Evolutionary conservation across 2,329 filamentous ascomycete genomes (phyloP).

Genomic region (Trichophyton mentagrophytes): DNA sequence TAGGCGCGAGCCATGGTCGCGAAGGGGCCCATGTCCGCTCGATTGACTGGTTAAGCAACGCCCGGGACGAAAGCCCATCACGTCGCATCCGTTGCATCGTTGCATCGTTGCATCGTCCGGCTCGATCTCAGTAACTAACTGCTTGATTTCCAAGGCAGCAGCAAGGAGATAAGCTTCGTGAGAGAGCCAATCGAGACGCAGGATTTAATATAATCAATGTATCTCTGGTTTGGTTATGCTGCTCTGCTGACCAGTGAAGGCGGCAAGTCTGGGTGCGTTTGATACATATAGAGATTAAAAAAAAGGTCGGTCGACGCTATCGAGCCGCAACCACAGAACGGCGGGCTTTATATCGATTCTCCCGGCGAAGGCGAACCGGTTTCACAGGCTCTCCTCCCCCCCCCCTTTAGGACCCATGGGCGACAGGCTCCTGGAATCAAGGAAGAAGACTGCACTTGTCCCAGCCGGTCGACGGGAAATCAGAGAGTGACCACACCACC

Average conservation of each 20-base stretch:
- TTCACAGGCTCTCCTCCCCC: no score
- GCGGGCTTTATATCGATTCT: neutral
- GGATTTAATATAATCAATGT: neutral
- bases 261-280: neutral
- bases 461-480: neutral
- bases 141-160: neutral
- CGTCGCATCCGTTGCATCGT: no score
- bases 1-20: neutral
- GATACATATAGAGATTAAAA: neutral
- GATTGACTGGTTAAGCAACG: neutral
- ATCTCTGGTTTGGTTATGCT: neutral
- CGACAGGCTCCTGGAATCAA: neutral
- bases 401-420: neutral
- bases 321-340: neutral
- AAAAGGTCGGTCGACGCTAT: neutral
- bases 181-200: neutral
- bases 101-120: no score
- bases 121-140: neutral
- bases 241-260: neutral
- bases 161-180: neutral
- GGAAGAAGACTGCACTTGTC: neutral
- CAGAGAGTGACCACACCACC: neutral
- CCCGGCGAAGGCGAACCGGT: neutral
- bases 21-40: neutral
- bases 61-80: neutral